Percentiles rank a stretch among this genome's conserved stretches.
phyloP scores from a whole-genome alignment of 2,329 filamentous ascomycete genomes.

The Phialophora expanda region DNA sequence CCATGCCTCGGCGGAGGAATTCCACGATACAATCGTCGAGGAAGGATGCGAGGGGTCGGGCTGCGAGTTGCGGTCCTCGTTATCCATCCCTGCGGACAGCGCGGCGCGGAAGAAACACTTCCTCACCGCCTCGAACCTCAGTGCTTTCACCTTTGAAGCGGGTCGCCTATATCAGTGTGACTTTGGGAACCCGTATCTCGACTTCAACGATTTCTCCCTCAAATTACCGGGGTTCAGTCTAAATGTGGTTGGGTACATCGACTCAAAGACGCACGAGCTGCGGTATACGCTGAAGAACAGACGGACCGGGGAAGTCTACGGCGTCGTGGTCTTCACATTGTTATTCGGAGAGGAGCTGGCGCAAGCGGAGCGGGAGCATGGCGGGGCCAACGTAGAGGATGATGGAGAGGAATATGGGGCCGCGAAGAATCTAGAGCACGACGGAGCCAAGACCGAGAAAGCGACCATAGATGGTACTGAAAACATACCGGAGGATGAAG shows the following conservation, averaged over 20 bases:
- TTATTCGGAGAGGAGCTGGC: conserved; percentile 53
- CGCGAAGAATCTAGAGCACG: neutral
- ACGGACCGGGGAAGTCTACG: conserved; percentile 72
- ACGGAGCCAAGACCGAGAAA: neutral
- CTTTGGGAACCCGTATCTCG: conserved; percentile 92
- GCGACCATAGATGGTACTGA: neutral
- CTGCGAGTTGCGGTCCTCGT: conserved; percentile 50
- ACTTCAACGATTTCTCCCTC: conserved; percentile 68
- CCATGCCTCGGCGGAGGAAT: conserved; percentile 42
- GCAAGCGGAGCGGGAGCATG: conserved; percentile 35
- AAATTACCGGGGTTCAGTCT: conserved; percentile 47
- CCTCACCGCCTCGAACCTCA: conserved; percentile 60
- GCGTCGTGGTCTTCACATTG: conserved; percentile 81
- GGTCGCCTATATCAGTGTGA: conserved; percentile 67
- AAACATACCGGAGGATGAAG: conserved; percentile 20
- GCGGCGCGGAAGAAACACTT: conserved; percentile 67
- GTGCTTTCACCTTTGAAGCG: conserved; percentile 65
- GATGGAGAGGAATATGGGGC: neutral
- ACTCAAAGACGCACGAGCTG: conserved; percentile 77
- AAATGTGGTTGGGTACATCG: conserved; percentile 48
- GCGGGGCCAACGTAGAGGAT: conserved; percentile 4
- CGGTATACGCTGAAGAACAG: conserved; percentile 92
- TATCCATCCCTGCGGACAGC: conserved; percentile 59
- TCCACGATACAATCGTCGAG: conserved; percentile 62
- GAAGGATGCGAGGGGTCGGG: conserved; percentile 69